Percentiles rank a stretch among this genome's conserved stretches.
Evolutionary conservation across 306 rosid species (phyloP).

Genomic region (Quercus parvula): DNA sequence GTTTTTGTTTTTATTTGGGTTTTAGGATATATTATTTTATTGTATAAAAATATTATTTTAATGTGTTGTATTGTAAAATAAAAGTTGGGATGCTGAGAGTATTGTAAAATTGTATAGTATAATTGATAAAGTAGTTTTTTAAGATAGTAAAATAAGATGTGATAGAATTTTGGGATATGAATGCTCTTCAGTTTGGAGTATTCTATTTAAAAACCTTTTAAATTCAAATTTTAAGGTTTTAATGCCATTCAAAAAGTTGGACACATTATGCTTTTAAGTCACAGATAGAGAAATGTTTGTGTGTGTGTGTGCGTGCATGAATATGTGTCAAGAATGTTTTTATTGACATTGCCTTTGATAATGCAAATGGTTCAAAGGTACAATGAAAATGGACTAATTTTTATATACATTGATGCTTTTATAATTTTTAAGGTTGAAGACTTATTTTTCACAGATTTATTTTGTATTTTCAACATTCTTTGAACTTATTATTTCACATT

Average conservation of each 20-base stretch:
- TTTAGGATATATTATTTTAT: too few species aligned
- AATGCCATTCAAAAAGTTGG: background rate
- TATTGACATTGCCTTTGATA: constrained; percentile 80
- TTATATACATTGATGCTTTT: background rate
- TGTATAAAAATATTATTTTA: too few species aligned
- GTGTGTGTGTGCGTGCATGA: background rate
- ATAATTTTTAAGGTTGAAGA: background rate
- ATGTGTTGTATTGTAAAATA: too few species aligned
- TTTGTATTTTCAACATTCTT: too few species aligned
- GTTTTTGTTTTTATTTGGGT: too few species aligned
- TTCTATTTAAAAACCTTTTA: background rate
- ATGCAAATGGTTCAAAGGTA: constrained; percentile 83
- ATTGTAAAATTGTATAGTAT: too few species aligned
- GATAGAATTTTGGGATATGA: too few species aligned
- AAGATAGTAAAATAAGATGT: too few species aligned
- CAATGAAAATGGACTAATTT: constrained; percentile 21
- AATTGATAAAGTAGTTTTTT: too few species aligned
- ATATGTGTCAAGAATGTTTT: constrained; percentile 5
- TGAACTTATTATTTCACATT: too few species aligned
- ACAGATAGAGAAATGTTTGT: background rate
- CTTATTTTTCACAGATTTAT: background rate
- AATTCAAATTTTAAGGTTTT: background rate
- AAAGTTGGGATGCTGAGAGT: too few species aligned
- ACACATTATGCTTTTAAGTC: background rate
- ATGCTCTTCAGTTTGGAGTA: too few species aligned